Conservation (phyloP, 257 asterid genomes). For the Phtheirospermum japonicum region DNA sequence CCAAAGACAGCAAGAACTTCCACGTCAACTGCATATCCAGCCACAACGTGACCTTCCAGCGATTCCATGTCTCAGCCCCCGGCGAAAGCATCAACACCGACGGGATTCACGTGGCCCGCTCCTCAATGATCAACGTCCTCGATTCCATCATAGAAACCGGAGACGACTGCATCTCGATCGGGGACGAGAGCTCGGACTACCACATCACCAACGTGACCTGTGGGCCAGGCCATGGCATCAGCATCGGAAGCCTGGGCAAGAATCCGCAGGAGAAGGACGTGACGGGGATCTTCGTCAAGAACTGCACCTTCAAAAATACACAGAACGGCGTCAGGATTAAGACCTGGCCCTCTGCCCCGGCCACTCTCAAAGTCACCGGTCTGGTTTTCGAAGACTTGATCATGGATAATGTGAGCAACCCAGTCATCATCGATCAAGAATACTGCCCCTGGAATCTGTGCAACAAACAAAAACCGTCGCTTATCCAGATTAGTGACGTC, state of each 20-base stretch:
- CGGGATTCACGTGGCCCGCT: conserved; percentile 40
- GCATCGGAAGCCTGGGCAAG: conserved; percentile 47
- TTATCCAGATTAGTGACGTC: background rate
- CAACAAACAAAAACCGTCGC: background rate
- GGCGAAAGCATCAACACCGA: conserved; percentile 41
- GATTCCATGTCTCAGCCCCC: conserved; percentile 30
- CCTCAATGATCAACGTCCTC: background rate
- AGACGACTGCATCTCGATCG: conserved; percentile 52
- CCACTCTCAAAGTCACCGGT: conserved; percentile 24
- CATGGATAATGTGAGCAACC: conserved; percentile 34
- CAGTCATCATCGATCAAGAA: conserved; percentile 43
- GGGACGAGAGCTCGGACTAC: conserved; percentile 31
- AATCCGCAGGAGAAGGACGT: conserved; percentile 31
- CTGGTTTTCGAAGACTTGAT: conserved; percentile 33
- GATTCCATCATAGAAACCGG: conserved; percentile 36
- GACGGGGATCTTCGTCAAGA: conserved; percentile 26
- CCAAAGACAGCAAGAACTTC: conserved; percentile 42
- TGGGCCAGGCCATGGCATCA: conserved; percentile 53
- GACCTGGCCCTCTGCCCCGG: conserved; percentile 51
- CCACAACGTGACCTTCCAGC: conserved; percentile 35
- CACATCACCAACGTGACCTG: conserved; percentile 32
- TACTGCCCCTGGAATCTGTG: conserved; percentile 47
- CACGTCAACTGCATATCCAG: conserved; percentile 36
- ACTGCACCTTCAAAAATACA: conserved; percentile 34
- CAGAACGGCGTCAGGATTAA: conserved; percentile 42